Conservation (phyloP, 768 basidiomycete species). For the Termitomyces sp. region DNA sequence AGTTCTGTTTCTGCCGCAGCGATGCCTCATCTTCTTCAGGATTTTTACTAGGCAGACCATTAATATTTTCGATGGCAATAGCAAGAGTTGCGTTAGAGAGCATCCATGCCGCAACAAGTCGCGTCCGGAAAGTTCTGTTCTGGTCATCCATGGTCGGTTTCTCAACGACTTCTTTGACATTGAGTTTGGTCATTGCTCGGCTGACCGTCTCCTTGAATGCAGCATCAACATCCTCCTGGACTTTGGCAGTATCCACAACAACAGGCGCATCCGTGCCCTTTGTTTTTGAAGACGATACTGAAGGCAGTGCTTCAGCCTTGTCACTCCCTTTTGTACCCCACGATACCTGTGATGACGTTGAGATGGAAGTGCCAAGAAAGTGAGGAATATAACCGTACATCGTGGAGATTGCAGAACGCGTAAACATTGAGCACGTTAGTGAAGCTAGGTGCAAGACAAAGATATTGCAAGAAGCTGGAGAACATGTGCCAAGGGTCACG, state of each 20-base stretch:
- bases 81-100: constrained; percentile 62
- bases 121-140: constrained; percentile 91
- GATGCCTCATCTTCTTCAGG: constrained; percentile 32
- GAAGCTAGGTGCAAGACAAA: constrained; percentile 88
- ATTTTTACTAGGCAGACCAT: constrained; percentile 45
- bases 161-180: constrained; percentile 60
- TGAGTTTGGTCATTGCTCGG: constrained; percentile 75
- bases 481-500: constrained; percentile 99
- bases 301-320: constrained; percentile 88
- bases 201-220: constrained; percentile 90
- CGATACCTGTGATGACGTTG: constrained; percentile 47
- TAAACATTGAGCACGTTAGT: constrained; percentile 95
- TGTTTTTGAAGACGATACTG: constrained; percentile 78
- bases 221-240: constrained; percentile 85
- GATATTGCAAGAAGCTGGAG: constrained; percentile 88
- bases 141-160: constrained; percentile 85
- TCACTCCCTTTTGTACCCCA: constrained; percentile 97
- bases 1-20: constrained; percentile 38
- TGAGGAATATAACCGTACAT: constrained; percentile 39
- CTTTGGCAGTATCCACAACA: constrained; percentile 80
- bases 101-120: constrained; percentile 83
- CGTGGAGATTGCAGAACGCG: constrained; percentile 95
- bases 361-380: neutral
- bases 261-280: constrained; percentile 71
- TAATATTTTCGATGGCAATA: constrained; percentile 72